Conservation (phyloP, 495 filamentous ascomycete species). For the Penicillium atrosanguineum region DNA sequence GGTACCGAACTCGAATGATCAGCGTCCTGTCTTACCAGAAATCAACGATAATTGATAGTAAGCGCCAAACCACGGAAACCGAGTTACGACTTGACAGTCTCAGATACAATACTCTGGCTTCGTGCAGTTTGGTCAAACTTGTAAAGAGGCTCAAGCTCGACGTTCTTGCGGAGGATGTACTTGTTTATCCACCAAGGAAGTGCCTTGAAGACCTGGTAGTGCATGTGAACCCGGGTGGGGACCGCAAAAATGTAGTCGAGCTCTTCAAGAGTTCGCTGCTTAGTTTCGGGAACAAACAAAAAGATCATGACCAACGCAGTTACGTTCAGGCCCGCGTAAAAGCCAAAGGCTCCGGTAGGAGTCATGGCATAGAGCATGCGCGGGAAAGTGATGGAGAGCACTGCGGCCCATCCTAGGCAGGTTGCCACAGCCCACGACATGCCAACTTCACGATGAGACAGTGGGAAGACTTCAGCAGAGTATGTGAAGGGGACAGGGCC, state of each 20-base stretch:
- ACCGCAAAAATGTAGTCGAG: constrained; percentile 83
- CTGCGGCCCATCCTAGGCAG: constrained; percentile 69
- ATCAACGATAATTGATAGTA: neutral
- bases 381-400: constrained; percentile 69
- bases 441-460: constrained; percentile 69
- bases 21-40: neutral
- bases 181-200: constrained; percentile 71
- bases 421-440: constrained; percentile 77
- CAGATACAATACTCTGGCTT: constrained; percentile 3
- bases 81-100: neutral
- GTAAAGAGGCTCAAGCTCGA: constrained; percentile 62
- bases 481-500: constrained; percentile 73
- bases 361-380: constrained; percentile 58
- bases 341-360: constrained; percentile 49
- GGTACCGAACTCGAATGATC: neutral
- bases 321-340: constrained; percentile 62
- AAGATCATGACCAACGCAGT: constrained; percentile 69
- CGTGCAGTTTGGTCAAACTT: constrained; percentile 35
- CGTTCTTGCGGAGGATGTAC: constrained; percentile 58
- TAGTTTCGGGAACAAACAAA: constrained; percentile 75
- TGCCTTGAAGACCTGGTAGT: constrained; percentile 60
- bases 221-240: constrained; percentile 58
- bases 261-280: constrained; percentile 78
- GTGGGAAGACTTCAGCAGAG: constrained; percentile 77
- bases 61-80: neutral